Evolutionary conservation across 352 stramenopile genomes (phyloP), one percentile per base, ranked within the genome.

Genomic region (Phytophthora ohioensis): DNA sequence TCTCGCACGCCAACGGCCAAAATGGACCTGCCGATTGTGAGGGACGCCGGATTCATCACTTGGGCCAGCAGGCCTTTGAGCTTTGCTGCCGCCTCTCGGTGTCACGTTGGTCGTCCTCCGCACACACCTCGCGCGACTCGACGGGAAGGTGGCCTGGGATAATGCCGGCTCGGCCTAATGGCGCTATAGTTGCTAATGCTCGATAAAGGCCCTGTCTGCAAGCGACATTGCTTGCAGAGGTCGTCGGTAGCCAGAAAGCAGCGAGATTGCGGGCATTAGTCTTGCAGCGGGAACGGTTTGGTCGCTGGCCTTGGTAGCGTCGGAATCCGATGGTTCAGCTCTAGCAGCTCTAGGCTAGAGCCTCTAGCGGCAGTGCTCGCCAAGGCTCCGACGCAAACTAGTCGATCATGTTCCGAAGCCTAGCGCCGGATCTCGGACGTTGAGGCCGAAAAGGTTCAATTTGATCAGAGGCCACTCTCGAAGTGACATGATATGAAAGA

Each of bases 1-100:
- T 17, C 9, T 39, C 48, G 49, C 60, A 67, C 49, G 60, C 60
- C 43, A 67, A 67, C 32, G 15, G 31, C 41, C 34, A 67, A 61
- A 71, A 65, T 65, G 63, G 64, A 71, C 54, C 43, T 42, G 63
- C 12, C 45, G 35, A 69, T 57, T 43, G 42, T 67, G 48, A 36
- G 47, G n/a, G 8, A 13, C 5, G 8, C 15, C 36, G 6, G 27
- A 13, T 39, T 5, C 6, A 4, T 34, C 38, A 6, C 38, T 42
- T 41, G 9, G 12, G 7, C 41, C 9, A 27, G n/a, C 41, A 27
- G 45, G 17, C 6, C 41, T 59, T 34, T 27, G 36, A 27, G 21
- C 21, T n/a, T 31, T 36, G 43, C 9, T 8, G 43, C 47, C 58
- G 45, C 38, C n/a, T 46, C 53, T 64, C 54, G 58, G 59, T 64